A percentile compares a stretch with the other conserved stretches of the same genome.
Evolutionary conservation across 495 filamentous ascomycete genomes (phyloP).

Genomic region (Rusavskia elegans): DNA sequence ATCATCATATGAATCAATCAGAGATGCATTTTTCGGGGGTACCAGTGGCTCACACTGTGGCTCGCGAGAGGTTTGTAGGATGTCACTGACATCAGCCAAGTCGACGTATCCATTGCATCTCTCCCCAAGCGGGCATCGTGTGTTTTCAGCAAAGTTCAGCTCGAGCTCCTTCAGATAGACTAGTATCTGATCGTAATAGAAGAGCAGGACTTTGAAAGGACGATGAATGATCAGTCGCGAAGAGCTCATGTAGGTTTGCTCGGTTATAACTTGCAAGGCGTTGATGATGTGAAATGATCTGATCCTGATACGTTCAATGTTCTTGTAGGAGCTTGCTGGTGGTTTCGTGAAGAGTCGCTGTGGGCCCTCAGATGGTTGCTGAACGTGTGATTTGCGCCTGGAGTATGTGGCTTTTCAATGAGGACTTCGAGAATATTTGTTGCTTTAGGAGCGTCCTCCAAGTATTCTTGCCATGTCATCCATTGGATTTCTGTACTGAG

Average conservation of each 20-base stretch:
- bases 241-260: conserved; percentile 8
- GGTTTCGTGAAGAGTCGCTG: neutral
- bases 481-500: conserved; percentile 6
- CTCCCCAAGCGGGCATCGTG: conserved; percentile 2
- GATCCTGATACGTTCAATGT: conserved; percentile 14
- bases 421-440: conserved; percentile 8
- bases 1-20: neutral
- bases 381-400: conserved; percentile 1
- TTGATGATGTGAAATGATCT: conserved; percentile 12
- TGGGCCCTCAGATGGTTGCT: neutral
- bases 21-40: neutral
- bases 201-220: conserved; percentile 13
- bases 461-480: conserved; percentile 11
- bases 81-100: neutral
- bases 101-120: conserved; percentile 2
- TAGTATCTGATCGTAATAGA: conserved; percentile 10
- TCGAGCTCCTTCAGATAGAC: conserved; percentile 10
- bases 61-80: neutral
- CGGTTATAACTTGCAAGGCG: conserved; percentile 5
- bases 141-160: conserved; percentile 5
- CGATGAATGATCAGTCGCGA: conserved; percentile 11
- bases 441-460: conserved; percentile 2
- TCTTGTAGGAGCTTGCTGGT: neutral
- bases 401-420: conserved; percentile 6
- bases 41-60: too few relatives aligned